Conservation (phyloP, 2,329 filamentous ascomycete genomes). For the Ophiocordyceps unilateralis region DNA sequence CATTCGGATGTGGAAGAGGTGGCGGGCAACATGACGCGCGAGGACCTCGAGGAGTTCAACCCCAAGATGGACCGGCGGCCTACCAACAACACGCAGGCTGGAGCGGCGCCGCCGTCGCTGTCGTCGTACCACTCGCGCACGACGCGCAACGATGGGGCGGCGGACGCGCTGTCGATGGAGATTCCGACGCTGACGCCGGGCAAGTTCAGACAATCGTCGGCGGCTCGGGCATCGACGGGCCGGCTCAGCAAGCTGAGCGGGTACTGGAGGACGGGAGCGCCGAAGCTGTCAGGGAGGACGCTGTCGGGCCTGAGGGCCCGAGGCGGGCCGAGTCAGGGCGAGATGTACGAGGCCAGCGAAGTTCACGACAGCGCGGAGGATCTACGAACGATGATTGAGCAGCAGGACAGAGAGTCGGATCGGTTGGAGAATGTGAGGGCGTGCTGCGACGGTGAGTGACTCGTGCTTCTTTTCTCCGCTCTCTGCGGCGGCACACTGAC, state of each 20-base stretch:
- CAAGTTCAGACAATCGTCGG: constrained; percentile 17
- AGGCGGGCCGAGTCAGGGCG: constrained; percentile 25
- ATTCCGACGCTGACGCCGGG: constrained; percentile 40
- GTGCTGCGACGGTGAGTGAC: constrained; percentile 77
- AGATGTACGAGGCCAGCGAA: constrained; percentile 43
- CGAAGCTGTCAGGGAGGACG: constrained; percentile 23
- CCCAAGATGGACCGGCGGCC: constrained; percentile 31
- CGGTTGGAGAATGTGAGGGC: constrained; percentile 87
- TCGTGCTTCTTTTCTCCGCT: not conserved
- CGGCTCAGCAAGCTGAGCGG: constrained; percentile 42
- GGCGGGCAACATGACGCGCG: constrained; percentile 37
- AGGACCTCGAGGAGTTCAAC: constrained; percentile 68
- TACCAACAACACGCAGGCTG: constrained; percentile 25
- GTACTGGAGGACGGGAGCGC: constrained; percentile 34
- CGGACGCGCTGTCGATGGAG: constrained; percentile 28
- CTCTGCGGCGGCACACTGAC: constrained; percentile 4
- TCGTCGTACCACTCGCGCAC: constrained; percentile 68
- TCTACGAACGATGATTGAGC: constrained; percentile 60
- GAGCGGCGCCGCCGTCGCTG: constrained; percentile 41
- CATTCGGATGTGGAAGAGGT: constrained; percentile 43
- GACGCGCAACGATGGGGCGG: constrained; percentile 48
- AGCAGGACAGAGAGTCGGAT: constrained; percentile 59
- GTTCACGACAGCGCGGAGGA: constrained; percentile 71
- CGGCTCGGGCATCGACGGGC: constrained; percentile 19
- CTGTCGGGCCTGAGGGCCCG: constrained; percentile 38